Evolutionary conservation across 1,284 basidiomycete genomes (phyloP).

Genomic region (Clitocybe nebularis): DNA sequence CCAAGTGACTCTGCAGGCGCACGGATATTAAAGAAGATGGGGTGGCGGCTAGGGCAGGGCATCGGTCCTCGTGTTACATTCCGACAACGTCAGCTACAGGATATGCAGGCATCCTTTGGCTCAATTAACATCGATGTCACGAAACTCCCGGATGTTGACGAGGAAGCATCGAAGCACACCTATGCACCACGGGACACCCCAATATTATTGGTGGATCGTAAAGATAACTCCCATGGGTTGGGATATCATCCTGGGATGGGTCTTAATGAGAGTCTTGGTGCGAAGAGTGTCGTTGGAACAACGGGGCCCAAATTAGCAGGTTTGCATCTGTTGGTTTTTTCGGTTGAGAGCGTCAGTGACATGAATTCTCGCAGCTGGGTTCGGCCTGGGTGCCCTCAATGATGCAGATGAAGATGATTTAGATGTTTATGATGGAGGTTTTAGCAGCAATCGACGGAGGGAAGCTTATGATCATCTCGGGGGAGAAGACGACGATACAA

Average conservation of each 20-base stretch:
- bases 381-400: constrained; percentile 83
- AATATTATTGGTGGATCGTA: constrained; percentile 58
- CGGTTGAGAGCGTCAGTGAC: constrained; percentile 2
- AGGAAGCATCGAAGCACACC: constrained; percentile 80
- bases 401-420: constrained; percentile 88
- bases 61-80: constrained; percentile 89
- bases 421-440: constrained; percentile 70
- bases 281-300: constrained; percentile 19
- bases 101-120: constrained; percentile 41
- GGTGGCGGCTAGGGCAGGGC: constrained; percentile 91
- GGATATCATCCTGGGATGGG: constrained; percentile 71
- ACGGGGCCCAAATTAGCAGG: constrained; percentile 60
- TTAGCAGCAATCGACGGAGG: constrained; percentile 38
- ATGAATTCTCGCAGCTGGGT: constrained; percentile 55
- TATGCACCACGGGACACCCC: constrained; percentile 83
- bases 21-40: constrained; percentile 88
- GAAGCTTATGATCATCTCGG: constrained; percentile 71
- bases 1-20: constrained; percentile 75
- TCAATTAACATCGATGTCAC: constrained; percentile 34
- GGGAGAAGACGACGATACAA: constrained; percentile 58
- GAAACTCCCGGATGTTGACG: constrained; percentile 52
- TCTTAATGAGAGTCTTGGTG: constrained; percentile 55
- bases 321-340: constrained; percentile 26
- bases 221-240: constrained; percentile 76
- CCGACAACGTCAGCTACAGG: constrained; percentile 70